A percentile compares a stretch with the other conserved stretches of the same genome.
Conservation (phyloP, 164 flowering plant genomes). For the Buxus sempervirens region DNA sequence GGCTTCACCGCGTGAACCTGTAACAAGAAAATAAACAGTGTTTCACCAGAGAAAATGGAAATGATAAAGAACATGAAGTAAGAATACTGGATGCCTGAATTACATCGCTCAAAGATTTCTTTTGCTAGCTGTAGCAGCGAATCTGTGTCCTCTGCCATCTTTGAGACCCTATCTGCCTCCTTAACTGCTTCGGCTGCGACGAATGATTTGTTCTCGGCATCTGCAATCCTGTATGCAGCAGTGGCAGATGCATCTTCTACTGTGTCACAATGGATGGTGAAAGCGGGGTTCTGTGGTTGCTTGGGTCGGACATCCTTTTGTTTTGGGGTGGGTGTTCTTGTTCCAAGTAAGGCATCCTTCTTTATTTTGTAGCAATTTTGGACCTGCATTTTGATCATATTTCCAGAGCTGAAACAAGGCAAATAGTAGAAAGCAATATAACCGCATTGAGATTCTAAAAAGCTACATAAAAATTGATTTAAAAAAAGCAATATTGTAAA, state of each 20-base stretch:
- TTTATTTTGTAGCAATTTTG: conserved; percentile 53
- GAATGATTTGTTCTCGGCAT: conserved; percentile 69
- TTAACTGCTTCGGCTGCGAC: conserved; percentile 76
- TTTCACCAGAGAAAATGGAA: not conserved
- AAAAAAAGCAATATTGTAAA: no score
- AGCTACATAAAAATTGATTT: not conserved
- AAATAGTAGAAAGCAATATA: not conserved
- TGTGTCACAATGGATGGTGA: conserved; percentile 16
- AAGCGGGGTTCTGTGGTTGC: conserved; percentile 20
- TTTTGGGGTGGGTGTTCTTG: conserved; percentile 46
- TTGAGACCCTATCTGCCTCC: conserved; percentile 61
- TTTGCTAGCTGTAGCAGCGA: conserved; percentile 42
- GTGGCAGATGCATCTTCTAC: conserved; percentile 48
- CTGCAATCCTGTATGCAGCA: conserved; percentile 71
- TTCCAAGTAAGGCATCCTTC: conserved; percentile 21
- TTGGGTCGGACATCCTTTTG: conserved; percentile 32
- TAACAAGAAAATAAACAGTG: not conserved
- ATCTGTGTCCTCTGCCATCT: conserved; percentile 68
- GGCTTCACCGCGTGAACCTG: conserved; percentile 41
- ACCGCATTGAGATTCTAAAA: no score
- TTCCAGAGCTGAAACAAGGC: no score
- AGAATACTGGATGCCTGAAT: not conserved
- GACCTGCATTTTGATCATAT: conserved; percentile 34
- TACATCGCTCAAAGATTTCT: conserved; percentile 68
- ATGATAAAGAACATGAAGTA: not conserved